These are phyloP conservation scores for Mucor indicus DNA, from an alignment of 371 early-diverging fungal species.

Conservation along the genomic window DNA sequence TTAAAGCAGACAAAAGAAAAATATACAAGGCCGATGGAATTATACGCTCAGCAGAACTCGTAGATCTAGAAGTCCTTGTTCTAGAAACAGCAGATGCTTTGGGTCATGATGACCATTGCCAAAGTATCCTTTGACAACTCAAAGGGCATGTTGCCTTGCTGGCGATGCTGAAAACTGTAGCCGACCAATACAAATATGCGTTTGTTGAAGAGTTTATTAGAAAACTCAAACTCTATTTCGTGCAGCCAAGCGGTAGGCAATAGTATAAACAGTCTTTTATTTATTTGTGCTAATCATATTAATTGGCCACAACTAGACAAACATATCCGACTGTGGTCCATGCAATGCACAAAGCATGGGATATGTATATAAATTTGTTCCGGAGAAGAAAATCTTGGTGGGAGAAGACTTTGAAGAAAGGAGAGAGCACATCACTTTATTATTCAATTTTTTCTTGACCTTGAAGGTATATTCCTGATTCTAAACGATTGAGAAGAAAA, in stretches of 20 bases:
- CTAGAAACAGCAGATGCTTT: slow-evolving; percentile 18
- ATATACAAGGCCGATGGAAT: slow-evolving; percentile 15
- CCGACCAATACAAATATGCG: slow-evolving; percentile 3
- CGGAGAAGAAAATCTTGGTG: slow-evolving; percentile 7
- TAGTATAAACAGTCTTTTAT: not conserved
- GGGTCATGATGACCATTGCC: slow-evolving; percentile 9
- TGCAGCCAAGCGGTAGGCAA: slow-evolving; percentile 4
- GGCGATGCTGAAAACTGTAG: slow-evolving; percentile 11
- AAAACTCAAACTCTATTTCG: slow-evolving; percentile 11
- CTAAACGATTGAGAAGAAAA: slow-evolving; percentile 5
- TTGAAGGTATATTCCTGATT: slow-evolving; percentile 17
- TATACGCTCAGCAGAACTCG: slow-evolving; percentile 1
- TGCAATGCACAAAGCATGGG: slow-evolving; percentile 5
- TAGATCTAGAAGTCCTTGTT: slow-evolving; percentile 15
- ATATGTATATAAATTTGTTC: slow-evolving; percentile 12
- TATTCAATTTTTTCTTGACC: slow-evolving; percentile 10
- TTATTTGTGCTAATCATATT: slow-evolving; percentile 5
- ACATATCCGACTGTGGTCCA: slow-evolving; percentile 1
- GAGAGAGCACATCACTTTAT: not conserved
- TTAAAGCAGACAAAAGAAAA: slow-evolving; percentile 12
- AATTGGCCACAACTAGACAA: not conserved
- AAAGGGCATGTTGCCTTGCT: slow-evolving; percentile 17
- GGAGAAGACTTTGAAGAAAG: slow-evolving; percentile 12
- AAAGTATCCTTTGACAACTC: slow-evolving; percentile 17
- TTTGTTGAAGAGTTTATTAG: slow-evolving; percentile 11